Conservation (phyloP, 345 rosid genomes). For the Salix udensis region DNA sequence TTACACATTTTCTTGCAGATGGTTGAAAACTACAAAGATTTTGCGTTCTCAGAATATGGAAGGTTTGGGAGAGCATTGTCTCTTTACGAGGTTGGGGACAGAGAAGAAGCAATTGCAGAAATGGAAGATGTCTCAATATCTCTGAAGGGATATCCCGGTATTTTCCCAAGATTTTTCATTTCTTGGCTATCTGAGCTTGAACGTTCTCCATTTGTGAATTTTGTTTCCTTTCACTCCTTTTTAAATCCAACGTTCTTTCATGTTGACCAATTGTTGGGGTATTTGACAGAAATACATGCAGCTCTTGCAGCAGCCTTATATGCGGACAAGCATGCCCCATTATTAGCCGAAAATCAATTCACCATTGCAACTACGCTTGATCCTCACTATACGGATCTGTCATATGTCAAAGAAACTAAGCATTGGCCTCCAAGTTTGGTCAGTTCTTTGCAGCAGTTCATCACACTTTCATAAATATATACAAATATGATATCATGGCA, state of each 20-base stretch:
- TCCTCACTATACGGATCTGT: conserved; percentile 52
- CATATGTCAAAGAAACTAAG: conserved; percentile 52
- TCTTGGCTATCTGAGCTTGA: not conserved
- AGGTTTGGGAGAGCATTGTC: conserved; percentile 59
- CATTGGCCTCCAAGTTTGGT: conserved; percentile 74
- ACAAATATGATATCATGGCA: not conserved
- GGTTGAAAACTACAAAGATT: conserved; percentile 52
- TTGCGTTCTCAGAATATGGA: conserved; percentile 57
- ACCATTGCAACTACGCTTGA: conserved; percentile 55
- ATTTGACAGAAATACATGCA: conserved; percentile 50
- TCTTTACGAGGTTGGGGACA: conserved; percentile 50
- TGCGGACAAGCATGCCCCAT: conserved; percentile 52
- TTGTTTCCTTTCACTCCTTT: not conserved
- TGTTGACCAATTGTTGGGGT: not conserved
- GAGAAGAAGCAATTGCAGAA: conserved; percentile 56
- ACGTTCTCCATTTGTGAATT: not conserved
- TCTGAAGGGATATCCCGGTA: conserved; percentile 62
- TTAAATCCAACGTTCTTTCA: not conserved
- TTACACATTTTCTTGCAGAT: conserved; percentile 27
- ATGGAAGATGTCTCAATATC: conserved; percentile 62
- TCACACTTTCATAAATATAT: conserved; percentile 40
- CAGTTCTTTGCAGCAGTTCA: conserved; percentile 50
- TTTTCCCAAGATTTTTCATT: not conserved
- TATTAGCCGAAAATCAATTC: conserved; percentile 59
- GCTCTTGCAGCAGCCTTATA: conserved; percentile 61